phyloP scores from a whole-genome alignment of 2,329 filamentous ascomycete genomes.

The Corynespora cassiicola region DNA sequence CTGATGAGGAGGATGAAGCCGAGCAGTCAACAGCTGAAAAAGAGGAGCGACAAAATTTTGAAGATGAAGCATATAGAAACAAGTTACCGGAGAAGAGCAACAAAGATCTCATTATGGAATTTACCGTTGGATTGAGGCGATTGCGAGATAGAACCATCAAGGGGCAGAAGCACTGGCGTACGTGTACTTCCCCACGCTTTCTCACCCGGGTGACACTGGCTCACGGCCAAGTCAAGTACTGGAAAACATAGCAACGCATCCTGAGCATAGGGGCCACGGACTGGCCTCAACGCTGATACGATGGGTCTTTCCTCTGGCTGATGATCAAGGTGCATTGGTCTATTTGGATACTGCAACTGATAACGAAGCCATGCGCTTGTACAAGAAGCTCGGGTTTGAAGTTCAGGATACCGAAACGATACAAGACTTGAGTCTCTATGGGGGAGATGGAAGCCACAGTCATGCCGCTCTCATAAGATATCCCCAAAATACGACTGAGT shows the following conservation, averaged over 20 bases:
- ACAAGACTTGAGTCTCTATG: constrained; percentile 21
- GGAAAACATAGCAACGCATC: constrained; percentile 37
- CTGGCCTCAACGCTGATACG: constrained; percentile 28
- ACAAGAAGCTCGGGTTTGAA: constrained; percentile 32
- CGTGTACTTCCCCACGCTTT: neutral
- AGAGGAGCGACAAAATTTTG: constrained; percentile 26
- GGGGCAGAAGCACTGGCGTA: constrained; percentile 20
- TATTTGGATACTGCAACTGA: constrained; percentile 36
- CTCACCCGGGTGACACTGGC: neutral
- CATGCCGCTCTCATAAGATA: constrained; percentile 22
- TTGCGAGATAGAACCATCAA: constrained; percentile 20
- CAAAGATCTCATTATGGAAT: constrained; percentile 31
- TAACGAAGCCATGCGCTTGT: constrained; percentile 28
- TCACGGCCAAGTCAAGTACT: constrained; percentile 12
- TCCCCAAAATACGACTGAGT: constrained; percentile 9
- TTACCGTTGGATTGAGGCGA: constrained; percentile 16
- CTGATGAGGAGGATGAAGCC: neutral
- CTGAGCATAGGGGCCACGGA: constrained; percentile 26
- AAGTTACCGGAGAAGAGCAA: constrained; percentile 29
- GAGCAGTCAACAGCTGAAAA: constrained; percentile 17
- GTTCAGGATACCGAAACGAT: constrained; percentile 24
- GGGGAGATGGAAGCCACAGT: constrained; percentile 20
- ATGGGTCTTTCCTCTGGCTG: constrained; percentile 20
- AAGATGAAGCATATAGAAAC: constrained; percentile 27
- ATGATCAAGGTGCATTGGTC: constrained; percentile 19